A percentile compares a stretch with the other conserved stretches of the same genome.
Evolutionary conservation across 140 eudicot genomes (phyloP).

Genomic region (Erigeron philadelphicus): DNA sequence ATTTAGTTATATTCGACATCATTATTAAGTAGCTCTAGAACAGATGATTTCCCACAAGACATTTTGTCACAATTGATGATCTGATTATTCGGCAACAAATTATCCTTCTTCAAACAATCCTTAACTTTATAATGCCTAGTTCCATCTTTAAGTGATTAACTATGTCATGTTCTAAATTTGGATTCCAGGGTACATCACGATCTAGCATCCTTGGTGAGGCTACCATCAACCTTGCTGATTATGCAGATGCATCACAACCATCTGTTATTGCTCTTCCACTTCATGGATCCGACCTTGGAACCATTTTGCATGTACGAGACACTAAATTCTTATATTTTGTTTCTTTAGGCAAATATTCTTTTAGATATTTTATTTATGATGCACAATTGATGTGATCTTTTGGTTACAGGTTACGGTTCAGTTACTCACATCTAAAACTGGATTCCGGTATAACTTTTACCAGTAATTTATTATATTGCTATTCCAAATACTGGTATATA

Average conservation of each 20-base stretch:
- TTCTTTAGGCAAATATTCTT: background rate
- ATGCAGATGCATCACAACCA: constrained; percentile 87
- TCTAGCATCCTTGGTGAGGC: constrained; percentile 96
- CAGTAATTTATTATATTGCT: constrained; percentile 6
- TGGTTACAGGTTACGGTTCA: constrained; percentile 81
- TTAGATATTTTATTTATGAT: background rate
- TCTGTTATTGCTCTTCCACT: constrained; percentile 65
- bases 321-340: background rate
- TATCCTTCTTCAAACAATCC: background rate
- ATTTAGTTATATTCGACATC: too few relatives aligned
- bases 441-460: constrained; percentile 66
- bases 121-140: too few relatives aligned
- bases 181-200: constrained; percentile 79
- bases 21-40: too few relatives aligned
- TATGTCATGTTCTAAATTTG: constrained; percentile 13
- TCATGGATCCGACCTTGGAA: constrained; percentile 77
- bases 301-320: constrained; percentile 72
- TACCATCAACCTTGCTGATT: constrained; percentile 82
- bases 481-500: background rate
- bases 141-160: background rate
- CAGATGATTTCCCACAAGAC: too few relatives aligned
- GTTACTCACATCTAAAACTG: constrained; percentile 92
- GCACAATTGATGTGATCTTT: constrained; percentile 21
- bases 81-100: constrained; percentile 8
- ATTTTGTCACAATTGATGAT: too few relatives aligned